Conservation (phyloP, 345 rosid genomes). For the Salix brachista region DNA sequence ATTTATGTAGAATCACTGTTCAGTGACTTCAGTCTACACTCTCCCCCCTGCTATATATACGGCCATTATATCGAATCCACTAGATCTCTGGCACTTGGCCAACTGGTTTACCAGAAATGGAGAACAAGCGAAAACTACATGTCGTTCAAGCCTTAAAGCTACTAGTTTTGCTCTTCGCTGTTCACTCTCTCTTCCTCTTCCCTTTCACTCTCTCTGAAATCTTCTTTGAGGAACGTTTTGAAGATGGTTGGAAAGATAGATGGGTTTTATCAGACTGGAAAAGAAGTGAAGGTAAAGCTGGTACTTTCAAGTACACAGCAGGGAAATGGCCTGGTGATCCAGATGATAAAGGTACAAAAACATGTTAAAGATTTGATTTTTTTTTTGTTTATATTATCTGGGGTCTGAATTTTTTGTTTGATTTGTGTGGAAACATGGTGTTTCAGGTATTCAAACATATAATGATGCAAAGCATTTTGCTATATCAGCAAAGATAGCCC, state of each 20-base stretch:
- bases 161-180: background rate
- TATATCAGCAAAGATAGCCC: conserved; percentile 74
- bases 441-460: conserved; percentile 74
- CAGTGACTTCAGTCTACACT: background rate
- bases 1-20: background rate
- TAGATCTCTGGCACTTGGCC: background rate
- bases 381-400: background rate
- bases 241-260: conserved; percentile 89
- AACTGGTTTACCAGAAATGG: conserved; percentile 8
- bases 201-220: background rate
- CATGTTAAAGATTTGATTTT: background rate
- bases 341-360: conserved; percentile 19
- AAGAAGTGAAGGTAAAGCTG: conserved; percentile 22
- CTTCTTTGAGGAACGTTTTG: conserved; percentile 6
- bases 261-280: conserved; percentile 53
- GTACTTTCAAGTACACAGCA: conserved; percentile 19
- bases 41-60: background rate
- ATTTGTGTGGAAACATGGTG: conserved; percentile 10
- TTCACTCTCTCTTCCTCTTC: conserved; percentile 3
- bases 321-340: conserved; percentile 23
- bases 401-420: background rate
- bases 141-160: background rate
- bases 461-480: conserved; percentile 83
- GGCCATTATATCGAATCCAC: background rate
- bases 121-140: background rate